These are phyloP conservation scores for Trichoderma afroharzianum DNA, from an alignment of 2,329 filamentous ascomycete genomes.

Conservation along the genomic window DNA sequence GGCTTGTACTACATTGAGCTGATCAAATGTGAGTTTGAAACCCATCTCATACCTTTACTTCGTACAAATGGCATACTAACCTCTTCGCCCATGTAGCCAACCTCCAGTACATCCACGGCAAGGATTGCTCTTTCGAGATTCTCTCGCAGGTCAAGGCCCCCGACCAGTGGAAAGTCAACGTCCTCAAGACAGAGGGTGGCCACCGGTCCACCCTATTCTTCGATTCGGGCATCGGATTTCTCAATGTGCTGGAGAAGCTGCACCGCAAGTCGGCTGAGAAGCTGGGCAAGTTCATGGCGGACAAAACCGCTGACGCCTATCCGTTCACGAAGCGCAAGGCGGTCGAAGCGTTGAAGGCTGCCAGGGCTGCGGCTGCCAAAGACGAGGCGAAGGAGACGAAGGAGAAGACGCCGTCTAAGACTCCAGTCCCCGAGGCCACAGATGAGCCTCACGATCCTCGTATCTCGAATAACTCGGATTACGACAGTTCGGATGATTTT, in stretches of 20 bases:
- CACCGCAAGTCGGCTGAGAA: conserved; percentile 38
- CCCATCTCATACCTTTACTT: too few species aligned
- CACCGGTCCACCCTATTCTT: conserved; percentile 31
- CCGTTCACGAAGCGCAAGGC: background rate
- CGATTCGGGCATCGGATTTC: conserved; percentile 28
- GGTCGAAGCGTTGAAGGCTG: background rate
- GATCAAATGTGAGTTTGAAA: background rate
- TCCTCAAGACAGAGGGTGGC: conserved; percentile 26
- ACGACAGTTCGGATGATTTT: background rate
- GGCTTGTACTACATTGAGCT: background rate
- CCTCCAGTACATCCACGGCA: conserved; percentile 26
- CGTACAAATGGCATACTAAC: background rate
- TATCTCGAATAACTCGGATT: background rate
- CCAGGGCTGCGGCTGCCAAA: background rate
- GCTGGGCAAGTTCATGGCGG: conserved; percentile 27
- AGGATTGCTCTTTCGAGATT: conserved; percentile 24
- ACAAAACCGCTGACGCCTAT: conserved; percentile 23
- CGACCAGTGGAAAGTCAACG: conserved; percentile 26
- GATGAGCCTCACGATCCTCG: background rate
- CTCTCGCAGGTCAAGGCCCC: conserved; percentile 24
- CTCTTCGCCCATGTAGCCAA: conserved; percentile 23
- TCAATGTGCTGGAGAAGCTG: conserved; percentile 36
- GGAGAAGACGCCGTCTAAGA: background rate
- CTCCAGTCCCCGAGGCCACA: background rate
- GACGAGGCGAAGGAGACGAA: background rate